phyloP scores from a whole-genome alignment of 495 filamentous ascomycete genomes.

The Penicillium maclennaniae region DNA sequence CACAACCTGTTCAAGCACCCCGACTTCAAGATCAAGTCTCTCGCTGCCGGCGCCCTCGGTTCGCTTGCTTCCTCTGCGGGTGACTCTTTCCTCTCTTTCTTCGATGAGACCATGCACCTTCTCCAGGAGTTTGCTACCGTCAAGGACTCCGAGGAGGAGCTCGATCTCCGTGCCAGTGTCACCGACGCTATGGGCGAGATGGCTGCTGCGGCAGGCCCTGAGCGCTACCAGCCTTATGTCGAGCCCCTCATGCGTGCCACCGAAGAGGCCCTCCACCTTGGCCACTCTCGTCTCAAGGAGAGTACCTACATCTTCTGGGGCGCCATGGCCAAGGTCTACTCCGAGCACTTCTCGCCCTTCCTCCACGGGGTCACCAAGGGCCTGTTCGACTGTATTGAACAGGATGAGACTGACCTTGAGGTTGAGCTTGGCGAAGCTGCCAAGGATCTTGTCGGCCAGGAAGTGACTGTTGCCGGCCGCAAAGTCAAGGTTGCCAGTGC shows the following conservation, averaged over 20 bases:
- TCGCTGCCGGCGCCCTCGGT: constrained; percentile 84
- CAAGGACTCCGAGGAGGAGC: constrained; percentile 85
- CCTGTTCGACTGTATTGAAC: constrained; percentile 78
- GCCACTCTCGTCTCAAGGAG: constrained; percentile 84
- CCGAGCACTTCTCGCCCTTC: constrained; percentile 83
- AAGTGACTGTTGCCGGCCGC: constrained; percentile 72
- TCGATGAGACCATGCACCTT: constrained; percentile 79
- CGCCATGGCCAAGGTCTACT: constrained; percentile 88
- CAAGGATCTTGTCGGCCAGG: constrained; percentile 70
- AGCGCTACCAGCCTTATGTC: constrained; percentile 86
- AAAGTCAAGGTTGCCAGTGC: constrained; percentile 73
- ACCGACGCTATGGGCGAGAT: constrained; percentile 92
- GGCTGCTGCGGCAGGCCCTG: constrained; percentile 78
- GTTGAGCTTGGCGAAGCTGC: constrained; percentile 74
- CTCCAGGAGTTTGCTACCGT: constrained; percentile 77
- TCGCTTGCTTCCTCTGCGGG: constrained; percentile 81
- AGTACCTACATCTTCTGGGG: constrained; percentile 97
- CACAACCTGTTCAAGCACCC: constrained; percentile 74
- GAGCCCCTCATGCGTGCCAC: constrained; percentile 82
- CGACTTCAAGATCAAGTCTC: constrained; percentile 84
- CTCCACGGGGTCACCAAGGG: constrained; percentile 81
- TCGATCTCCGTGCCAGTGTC: constrained; percentile 83
- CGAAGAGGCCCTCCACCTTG: constrained; percentile 86
- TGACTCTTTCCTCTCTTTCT: constrained; percentile 82
- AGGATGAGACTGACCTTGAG: constrained; percentile 83